phyloP scores from a whole-genome alignment of 305 asterid genomes.

The Solanum hybrid region DNA sequence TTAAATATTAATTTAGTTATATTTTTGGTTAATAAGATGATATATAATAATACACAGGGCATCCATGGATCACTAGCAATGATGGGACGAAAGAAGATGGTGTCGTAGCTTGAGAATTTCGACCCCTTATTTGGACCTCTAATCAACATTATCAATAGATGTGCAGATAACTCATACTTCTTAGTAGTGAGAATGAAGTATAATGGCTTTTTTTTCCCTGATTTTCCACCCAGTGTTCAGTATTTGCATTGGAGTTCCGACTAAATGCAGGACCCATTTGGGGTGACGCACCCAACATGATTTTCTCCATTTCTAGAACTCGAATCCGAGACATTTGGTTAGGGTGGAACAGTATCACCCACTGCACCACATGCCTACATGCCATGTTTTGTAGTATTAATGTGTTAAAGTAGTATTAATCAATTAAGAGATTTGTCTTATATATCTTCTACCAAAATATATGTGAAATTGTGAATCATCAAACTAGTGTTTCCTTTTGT shows the following conservation, averaged over 20 bases:
- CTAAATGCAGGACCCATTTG: background rate
- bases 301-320: too few species aligned
- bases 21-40: background rate
- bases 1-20: background rate
- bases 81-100: constrained; percentile 6
- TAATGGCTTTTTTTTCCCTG: background rate
- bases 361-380: too few species aligned
- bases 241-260: background rate
- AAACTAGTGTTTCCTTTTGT: background rate
- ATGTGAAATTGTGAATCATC: background rate
- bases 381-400: background rate
- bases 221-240: background rate
- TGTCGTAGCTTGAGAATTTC: constrained; percentile 1
- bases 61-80: constrained; percentile 5
- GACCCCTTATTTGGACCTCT: background rate
- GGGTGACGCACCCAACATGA: background rate
- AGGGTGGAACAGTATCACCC: background rate
- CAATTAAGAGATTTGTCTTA: background rate
- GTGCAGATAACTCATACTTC: background rate
- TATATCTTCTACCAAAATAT: background rate
- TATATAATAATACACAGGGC: constrained; percentile 9
- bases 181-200: background rate
- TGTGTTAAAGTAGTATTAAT: background rate
- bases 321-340: background rate
- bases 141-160: background rate